phyloP scores from a whole-genome alignment of 805 yeast genomes.

The Ogataea methylovora region DNA sequence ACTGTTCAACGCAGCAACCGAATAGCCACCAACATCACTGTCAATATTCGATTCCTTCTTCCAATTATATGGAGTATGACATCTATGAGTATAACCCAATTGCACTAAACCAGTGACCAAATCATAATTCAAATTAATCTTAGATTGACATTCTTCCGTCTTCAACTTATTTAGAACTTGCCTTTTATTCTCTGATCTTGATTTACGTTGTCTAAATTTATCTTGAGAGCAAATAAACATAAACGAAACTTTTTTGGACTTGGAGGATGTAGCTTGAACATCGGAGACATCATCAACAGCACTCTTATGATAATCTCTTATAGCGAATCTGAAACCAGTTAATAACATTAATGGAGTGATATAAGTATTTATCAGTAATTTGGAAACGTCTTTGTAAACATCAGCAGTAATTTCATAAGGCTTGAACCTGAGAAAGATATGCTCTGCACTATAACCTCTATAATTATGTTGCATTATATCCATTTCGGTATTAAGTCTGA shows the following conservation, averaged over 20 bases:
- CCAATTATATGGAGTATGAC: conserved; percentile 32
- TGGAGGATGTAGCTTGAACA: conserved; percentile 24
- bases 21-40: neutral
- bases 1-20: neutral
- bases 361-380: conserved; percentile 26
- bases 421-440: conserved; percentile 26
- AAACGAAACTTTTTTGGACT: conserved; percentile 33
- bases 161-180: conserved; percentile 31
- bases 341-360: conserved; percentile 31
- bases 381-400: conserved; percentile 27
- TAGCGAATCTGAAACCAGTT: conserved; percentile 36
- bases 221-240: conserved; percentile 40
- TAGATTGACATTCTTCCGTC: conserved; percentile 33
- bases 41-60: conserved; percentile 11
- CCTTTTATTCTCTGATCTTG: conserved; percentile 32
- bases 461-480: conserved; percentile 31
- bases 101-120: conserved; percentile 29
- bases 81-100: conserved; percentile 31
- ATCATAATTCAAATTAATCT: conserved; percentile 31
- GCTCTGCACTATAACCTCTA: conserved; percentile 23
- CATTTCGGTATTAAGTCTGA: conserved; percentile 25
- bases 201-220: conserved; percentile 31
- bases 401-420: conserved; percentile 23
- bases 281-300: conserved; percentile 13
- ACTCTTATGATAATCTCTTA: conserved; percentile 36